Percentiles rank a stretch among this genome's conserved stretches.
phyloP scores from a whole-genome alignment of 1,284 basidiomycete species.

The Papiliotrema laurentii region DNA sequence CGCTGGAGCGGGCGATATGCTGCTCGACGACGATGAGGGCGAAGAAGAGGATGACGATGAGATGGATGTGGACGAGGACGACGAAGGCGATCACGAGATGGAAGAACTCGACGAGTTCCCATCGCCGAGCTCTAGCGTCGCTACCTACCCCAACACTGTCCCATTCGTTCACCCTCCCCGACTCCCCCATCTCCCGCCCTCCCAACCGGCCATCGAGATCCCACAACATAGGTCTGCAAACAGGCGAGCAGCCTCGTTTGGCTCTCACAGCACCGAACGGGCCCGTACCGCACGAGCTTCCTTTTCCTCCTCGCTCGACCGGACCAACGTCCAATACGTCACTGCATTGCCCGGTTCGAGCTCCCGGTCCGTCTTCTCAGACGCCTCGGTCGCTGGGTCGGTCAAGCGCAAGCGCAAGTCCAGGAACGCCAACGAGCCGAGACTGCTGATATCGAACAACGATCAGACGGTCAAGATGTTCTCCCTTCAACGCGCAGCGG shows the following conservation, averaged over 20 bases:
- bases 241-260: slow-evolving; percentile 13
- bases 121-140: slow-evolving; percentile 21
- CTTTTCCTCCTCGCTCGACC: slow-evolving; percentile 10
- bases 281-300: slow-evolving; percentile 5
- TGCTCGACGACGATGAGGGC: slow-evolving; percentile 2
- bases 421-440: slow-evolving; percentile 28
- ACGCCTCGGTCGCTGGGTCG: background rate
- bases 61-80: slow-evolving; percentile 6
- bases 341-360: slow-evolving; percentile 12
- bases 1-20: slow-evolving; percentile 12
- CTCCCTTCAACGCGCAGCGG: slow-evolving; percentile 18
- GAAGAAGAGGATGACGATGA: slow-evolving; percentile 15
- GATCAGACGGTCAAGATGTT: slow-evolving; percentile 47
- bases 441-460: slow-evolving; percentile 46
- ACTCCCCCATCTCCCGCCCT: slow-evolving; percentile 19
- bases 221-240: background rate
- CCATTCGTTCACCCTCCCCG: slow-evolving; percentile 35
- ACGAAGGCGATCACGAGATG: slow-evolving; percentile 14
- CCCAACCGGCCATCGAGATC: slow-evolving; percentile 3
- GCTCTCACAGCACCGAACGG: background rate
- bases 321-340: slow-evolving; percentile 20
- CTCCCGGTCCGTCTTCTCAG: background rate
- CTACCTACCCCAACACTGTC: slow-evolving; percentile 47
- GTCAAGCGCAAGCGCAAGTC: background rate
- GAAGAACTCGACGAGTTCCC: slow-evolving; percentile 12